phyloP scores from a whole-genome alignment of 108 stramenopile species.

The Chaetoceros tenuissimus region DNA sequence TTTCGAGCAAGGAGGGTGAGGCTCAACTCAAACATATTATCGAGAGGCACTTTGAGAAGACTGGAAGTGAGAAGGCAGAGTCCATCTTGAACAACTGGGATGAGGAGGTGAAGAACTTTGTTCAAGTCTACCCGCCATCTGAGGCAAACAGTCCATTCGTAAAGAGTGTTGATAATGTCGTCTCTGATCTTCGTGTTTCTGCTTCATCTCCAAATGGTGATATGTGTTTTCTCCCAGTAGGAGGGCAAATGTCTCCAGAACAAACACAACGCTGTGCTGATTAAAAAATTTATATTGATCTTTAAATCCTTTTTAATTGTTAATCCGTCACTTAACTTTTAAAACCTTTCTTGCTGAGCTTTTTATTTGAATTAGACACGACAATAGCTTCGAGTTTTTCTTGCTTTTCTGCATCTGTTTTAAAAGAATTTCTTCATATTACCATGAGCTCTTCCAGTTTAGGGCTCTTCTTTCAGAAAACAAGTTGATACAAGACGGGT shows the following conservation, averaged over 20 bases:
- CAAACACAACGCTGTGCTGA: conserved; percentile 82
- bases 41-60: conserved; percentile 83
- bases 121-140: conserved; percentile 85
- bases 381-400: too few relatives aligned
- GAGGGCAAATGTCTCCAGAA: conserved; percentile 50
- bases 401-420: too few relatives aligned
- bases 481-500: too few relatives aligned
- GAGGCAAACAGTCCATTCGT: conserved; percentile 56
- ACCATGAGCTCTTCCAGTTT: too few relatives aligned
- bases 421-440: too few relatives aligned
- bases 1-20: conserved; percentile 61
- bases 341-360: too few relatives aligned
- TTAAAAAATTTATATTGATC: too few relatives aligned
- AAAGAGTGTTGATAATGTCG: conserved; percentile 16
- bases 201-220: conserved; percentile 74
- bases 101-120: conserved; percentile 67
- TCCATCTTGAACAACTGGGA: conserved; percentile 86
- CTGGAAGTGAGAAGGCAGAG: conserved; percentile 81
- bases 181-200: conserved; percentile 50
- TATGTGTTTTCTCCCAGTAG: conserved; percentile 80
- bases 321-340: too few relatives aligned
- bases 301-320: too few relatives aligned
- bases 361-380: too few relatives aligned
- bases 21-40: conserved; percentile 72
- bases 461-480: too few relatives aligned